Evolutionary conservation across 2,329 filamentous ascomycete genomes (phyloP).

Genomic region (Fusarium robinianum): DNA sequence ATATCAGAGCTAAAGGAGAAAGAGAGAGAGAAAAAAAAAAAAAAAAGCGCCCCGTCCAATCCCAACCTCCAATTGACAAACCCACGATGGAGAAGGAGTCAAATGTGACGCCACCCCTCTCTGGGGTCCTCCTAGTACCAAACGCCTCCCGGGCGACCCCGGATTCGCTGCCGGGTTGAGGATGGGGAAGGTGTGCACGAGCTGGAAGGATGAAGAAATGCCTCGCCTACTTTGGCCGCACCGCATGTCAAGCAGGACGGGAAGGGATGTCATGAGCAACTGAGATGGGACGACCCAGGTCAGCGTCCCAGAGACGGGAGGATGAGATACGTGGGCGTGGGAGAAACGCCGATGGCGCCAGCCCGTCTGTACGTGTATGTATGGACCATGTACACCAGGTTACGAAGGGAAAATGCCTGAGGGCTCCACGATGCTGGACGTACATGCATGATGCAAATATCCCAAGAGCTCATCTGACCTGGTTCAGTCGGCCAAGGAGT

Average conservation of each 20-base stretch:
- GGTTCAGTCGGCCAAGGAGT: constrained; percentile 28
- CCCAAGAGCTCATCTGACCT: constrained; percentile 18
- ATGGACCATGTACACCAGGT: constrained; percentile 9
- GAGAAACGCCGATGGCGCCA: constrained; percentile 6
- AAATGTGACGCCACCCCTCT: constrained; percentile 10
- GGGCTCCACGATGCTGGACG: constrained; percentile 18
- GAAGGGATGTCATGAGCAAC: too few relatives aligned
- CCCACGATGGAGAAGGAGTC: constrained; percentile 9
- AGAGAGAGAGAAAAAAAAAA: too few relatives aligned
- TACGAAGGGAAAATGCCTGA: constrained; percentile 14
- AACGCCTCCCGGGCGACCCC: constrained; percentile 38
- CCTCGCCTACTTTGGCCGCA: constrained; percentile 35
- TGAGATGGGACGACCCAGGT: too few relatives aligned
- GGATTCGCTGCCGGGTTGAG: constrained; percentile 35
- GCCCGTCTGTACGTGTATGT: constrained; percentile 2
- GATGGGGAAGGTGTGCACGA: constrained; percentile 30
- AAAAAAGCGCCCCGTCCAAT: too few relatives aligned
- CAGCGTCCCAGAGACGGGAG: too few relatives aligned
- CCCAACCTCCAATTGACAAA: constrained; percentile 20
- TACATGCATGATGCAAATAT: constrained; percentile 32
- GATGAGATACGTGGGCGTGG: constrained; percentile 4
- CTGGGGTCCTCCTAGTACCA: constrained; percentile 25
- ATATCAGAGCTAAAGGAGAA: too few relatives aligned
- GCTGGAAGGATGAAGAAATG: constrained; percentile 37
- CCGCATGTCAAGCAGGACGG: constrained; percentile 21